Percentiles rank a stretch among this genome's conserved stretches.
These are phyloP conservation scores for Circinella minor DNA, from an alignment of 371 early-diverging fungal species.

Conservation along the genomic window DNA sequence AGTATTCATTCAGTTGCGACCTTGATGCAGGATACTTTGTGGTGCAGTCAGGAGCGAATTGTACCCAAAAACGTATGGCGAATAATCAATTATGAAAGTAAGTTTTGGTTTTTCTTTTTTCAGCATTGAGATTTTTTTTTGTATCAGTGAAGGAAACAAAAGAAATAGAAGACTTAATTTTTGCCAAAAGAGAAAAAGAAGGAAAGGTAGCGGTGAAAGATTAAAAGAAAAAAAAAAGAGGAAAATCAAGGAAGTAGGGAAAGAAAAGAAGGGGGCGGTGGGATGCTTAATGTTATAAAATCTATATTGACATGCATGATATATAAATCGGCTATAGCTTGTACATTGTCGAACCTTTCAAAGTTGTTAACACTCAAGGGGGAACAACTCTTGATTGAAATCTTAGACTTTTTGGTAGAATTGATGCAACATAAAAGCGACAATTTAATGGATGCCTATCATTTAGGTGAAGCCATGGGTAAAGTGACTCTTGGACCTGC, in stretches of 20 bases:
- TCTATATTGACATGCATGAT: not conserved
- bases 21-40: conserved; percentile 52
- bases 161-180: not conserved
- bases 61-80: conserved; percentile 50
- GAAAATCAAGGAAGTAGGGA: not conserved
- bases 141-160: not conserved
- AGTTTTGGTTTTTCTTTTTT: conserved; percentile 12
- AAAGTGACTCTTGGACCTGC: conserved; percentile 49
- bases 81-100: conserved; percentile 53
- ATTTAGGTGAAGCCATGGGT: conserved; percentile 51
- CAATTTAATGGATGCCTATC: conserved; percentile 47
- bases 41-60: conserved; percentile 49
- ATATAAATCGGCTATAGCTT: conserved; percentile 24
- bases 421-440: conserved; percentile 44
- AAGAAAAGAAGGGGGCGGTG: not conserved
- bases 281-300: too few relatives aligned
- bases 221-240: too few relatives aligned
- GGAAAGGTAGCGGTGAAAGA: not conserved
- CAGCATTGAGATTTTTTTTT: not conserved
- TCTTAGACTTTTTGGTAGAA: conserved; percentile 48
- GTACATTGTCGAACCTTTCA: conserved; percentile 42
- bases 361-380: conserved; percentile 29
- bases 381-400: conserved; percentile 38
- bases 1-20: conserved; percentile 53
- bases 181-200: not conserved